Evolutionary conservation across 1,139 yeast genomes (phyloP).

Genomic region (Insectozyma bohioensis): DNA sequence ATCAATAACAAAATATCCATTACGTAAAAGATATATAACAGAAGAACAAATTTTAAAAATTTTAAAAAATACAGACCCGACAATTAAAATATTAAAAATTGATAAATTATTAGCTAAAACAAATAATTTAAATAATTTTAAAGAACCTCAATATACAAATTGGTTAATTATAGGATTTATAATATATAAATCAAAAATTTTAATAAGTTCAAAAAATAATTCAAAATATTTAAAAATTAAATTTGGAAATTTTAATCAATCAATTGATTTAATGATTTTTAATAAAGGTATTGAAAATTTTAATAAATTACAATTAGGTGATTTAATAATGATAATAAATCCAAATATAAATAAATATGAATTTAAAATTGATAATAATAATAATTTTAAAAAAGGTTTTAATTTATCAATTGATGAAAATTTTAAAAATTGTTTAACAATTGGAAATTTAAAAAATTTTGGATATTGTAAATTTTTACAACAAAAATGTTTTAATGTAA

Average conservation of each 20-base stretch:
- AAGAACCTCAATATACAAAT: constrained; percentile 69
- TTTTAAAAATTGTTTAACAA: constrained; percentile 65
- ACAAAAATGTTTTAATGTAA: constrained; percentile 55
- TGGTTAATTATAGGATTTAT: constrained; percentile 76
- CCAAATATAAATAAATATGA: constrained; percentile 51
- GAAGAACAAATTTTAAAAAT: constrained; percentile 23
- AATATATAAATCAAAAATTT: constrained; percentile 53
- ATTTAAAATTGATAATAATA: constrained; percentile 6
- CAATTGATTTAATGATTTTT: constrained; percentile 62
- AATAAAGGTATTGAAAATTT: constrained; percentile 67
- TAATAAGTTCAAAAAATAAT: constrained; percentile 29
- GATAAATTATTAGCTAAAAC: constrained; percentile 65
- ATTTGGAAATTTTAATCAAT: constrained; percentile 63
- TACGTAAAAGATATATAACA: constrained; percentile 46
- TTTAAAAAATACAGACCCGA: constrained; percentile 17
- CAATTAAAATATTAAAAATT: constrained; percentile 53
- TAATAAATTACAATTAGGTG: constrained; percentile 75
- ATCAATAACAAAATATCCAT: constrained; percentile 15
- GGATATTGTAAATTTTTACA: constrained; percentile 62
- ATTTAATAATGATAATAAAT: constrained; percentile 69
- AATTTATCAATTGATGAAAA: constrained; percentile 57
- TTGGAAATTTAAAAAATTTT: constrained; percentile 71
- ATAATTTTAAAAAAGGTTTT: constrained; percentile 41
- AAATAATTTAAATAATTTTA: constrained; percentile 58
- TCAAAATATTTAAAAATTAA: constrained; percentile 60